Percentiles rank a stretch among this genome's conserved stretches.
Conservation (phyloP, 202 grass and related monocot genomes). For the Alloteropsis angusta region DNA sequence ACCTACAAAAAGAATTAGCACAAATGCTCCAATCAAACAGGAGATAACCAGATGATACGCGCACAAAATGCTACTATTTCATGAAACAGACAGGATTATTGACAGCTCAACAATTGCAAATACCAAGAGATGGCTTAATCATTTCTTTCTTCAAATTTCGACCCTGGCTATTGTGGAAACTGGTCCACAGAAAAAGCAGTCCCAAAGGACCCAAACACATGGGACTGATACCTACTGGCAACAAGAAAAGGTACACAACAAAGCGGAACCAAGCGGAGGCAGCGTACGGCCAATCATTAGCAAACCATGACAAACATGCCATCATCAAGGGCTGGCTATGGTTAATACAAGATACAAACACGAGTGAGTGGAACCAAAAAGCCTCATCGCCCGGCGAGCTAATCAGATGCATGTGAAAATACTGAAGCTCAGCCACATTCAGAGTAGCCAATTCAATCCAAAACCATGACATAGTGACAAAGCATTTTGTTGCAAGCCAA, state of each 20-base stretch:
- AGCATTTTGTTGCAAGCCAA: background rate
- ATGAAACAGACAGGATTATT: background rate
- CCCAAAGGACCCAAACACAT: background rate
- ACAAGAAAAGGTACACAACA: background rate
- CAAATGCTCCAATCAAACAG: background rate
- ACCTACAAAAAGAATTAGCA: background rate
- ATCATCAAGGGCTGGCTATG: background rate
- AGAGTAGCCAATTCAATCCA: background rate
- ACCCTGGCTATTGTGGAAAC: background rate
- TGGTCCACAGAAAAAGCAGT: background rate
- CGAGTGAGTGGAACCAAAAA: background rate
- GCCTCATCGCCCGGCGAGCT: background rate
- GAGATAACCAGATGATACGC: background rate
- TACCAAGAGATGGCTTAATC: background rate
- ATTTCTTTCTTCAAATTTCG: background rate
- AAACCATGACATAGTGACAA: background rate
- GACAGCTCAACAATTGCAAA: background rate
- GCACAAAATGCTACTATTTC: background rate
- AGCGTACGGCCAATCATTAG: background rate
- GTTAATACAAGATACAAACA: background rate
- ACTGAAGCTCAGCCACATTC: background rate
- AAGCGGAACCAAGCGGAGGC: background rate
- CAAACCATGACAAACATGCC: background rate
- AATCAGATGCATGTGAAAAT: background rate
- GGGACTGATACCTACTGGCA: background rate